Evolutionary conservation across 129 eudicot species (phyloP), one percentile per base, ranked within the genome.

Genomic region (Lonicera japonica): DNA sequence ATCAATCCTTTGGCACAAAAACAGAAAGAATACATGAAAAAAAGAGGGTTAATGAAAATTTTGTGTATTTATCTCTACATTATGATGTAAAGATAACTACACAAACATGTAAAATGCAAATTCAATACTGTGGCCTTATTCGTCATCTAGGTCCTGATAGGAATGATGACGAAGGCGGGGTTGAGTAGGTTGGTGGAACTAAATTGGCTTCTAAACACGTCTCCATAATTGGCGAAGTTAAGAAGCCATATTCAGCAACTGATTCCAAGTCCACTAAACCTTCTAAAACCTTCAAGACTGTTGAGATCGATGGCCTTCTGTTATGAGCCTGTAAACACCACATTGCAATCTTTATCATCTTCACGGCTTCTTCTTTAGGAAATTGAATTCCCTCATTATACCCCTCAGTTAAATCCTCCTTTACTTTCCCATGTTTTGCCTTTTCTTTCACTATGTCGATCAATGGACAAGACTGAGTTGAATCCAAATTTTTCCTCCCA

Each of bases 291-390:
- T 45, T 45, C 51, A 45, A 29, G 6, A 29, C 36, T 2, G 36
- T 29, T 29, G 36, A 29, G 4, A n/a, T n/a, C n/a, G n/a, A 29
- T 29, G 36, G 2, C 36, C 36, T 29, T 29, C 36, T 29, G 6
- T 29, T 29, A 29, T 29, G 36, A 29, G 6, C 36, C 36, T 29
- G 36, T 29, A 29, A 29, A 29, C 36, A 43, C 50, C 50, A 8
- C 10, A 74, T 56, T 23, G 82, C 75, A 54, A 84, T 21, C 62
- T 69, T 60, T 59, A 80, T 61, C 74, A 68, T 79, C 63, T 79
- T 68, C 64, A 58, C 36, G 36, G 36, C 36, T 29, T 29, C 60
- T 0, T 34, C 87, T 36, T 74, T 77, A 13, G 36, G 75, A 17
- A 29, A 41, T 20, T 80, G 70, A 60, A 72, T 50, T 15, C 58